Conservation (phyloP, 179 eudicot genomes). For the Nepenthes alata region DNA sequence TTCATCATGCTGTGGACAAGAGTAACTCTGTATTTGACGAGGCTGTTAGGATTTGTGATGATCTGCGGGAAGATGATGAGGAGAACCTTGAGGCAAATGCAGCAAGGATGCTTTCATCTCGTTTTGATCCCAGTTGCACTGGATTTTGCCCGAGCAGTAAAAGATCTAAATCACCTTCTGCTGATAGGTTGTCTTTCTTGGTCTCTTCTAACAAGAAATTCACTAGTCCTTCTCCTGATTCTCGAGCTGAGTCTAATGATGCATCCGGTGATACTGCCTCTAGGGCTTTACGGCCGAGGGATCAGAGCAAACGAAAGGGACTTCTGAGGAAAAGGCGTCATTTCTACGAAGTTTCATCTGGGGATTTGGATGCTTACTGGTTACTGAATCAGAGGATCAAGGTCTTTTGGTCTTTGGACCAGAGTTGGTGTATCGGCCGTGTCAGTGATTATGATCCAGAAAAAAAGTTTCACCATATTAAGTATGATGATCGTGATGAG, state of each 20-base stretch:
- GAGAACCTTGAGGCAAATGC: slow-evolving; percentile 93
- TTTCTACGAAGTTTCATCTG: slow-evolving; percentile 53
- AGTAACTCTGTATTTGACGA: slow-evolving; percentile 27
- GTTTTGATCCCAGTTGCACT: slow-evolving; percentile 86
- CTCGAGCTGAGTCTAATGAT: slow-evolving; percentile 25
- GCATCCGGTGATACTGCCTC: slow-evolving; percentile 42
- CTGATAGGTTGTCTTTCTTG: slow-evolving; percentile 23
- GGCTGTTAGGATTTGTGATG: slow-evolving; percentile 19
- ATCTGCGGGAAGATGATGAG: slow-evolving; percentile 54
- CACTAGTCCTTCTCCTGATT: slow-evolving; percentile 17
- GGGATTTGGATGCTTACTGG: slow-evolving; percentile 63
- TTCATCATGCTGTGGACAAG: slow-evolving; percentile 19
- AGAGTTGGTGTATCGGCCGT: slow-evolving; percentile 80
- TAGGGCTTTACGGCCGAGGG: slow-evolving; percentile 54
- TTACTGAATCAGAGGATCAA: slow-evolving; percentile 64
- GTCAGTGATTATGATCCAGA: slow-evolving; percentile 57
- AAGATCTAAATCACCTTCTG: slow-evolving; percentile 24
- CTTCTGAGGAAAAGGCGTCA: slow-evolving; percentile 52
- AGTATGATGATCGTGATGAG: slow-evolving; percentile 86
- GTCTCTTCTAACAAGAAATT: slow-evolving; percentile 11
- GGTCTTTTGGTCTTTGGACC: slow-evolving; percentile 90
- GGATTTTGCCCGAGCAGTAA: slow-evolving; percentile 39
- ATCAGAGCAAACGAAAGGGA: slow-evolving; percentile 40
- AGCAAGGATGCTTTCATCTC: slow-evolving; percentile 95
- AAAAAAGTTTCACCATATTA: slow-evolving; percentile 62